Evolutionary conservation across 805 yeast species (phyloP).

Genomic region (Zygotorulaspora florentina): DNA sequence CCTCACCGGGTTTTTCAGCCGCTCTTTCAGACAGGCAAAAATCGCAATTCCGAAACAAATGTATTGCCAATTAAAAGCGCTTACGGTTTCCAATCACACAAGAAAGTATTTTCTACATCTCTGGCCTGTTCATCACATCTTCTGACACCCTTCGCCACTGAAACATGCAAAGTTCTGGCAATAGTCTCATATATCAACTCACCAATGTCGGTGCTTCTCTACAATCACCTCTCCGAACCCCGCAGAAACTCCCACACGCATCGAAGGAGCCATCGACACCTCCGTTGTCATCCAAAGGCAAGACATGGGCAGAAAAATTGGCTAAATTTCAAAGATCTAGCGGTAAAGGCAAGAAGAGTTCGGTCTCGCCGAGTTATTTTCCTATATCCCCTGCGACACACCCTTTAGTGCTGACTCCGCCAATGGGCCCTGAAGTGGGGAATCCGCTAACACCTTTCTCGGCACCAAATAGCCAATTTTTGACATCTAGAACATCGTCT

Average conservation of each 20-base stretch:
- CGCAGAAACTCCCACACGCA: slow-evolving; percentile 4
- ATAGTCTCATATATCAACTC: slow-evolving; percentile 13
- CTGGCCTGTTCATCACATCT: no score
- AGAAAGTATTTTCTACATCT: no score
- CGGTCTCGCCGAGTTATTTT: slow-evolving; percentile 4
- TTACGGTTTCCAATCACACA: no score
- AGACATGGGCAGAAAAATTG: slow-evolving; percentile 27
- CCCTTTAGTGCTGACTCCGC: slow-evolving; percentile 5
- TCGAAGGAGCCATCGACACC: slow-evolving; percentile 10
- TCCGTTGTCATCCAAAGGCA: slow-evolving; percentile 20
- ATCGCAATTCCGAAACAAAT: no score
- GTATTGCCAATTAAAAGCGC: no score
- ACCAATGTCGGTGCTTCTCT: slow-evolving; percentile 18
- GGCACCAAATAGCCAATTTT: slow-evolving; percentile 4
- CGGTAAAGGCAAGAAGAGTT: slow-evolving; percentile 14
- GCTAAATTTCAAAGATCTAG: slow-evolving; percentile 18
- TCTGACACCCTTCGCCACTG: no score
- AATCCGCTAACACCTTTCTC: slow-evolving; percentile 5
- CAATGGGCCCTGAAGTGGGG: neutral
- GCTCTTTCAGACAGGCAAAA: no score
- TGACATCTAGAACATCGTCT: slow-evolving; percentile 28
- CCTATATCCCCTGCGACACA: slow-evolving; percentile 2
- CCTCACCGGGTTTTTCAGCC: no score
- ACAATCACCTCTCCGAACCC: slow-evolving; percentile 12
- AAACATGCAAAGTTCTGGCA: slow-evolving; percentile 10